phyloP scores from a whole-genome alignment of 2,329 filamentous ascomycete genomes.

The Claviceps sp. region DNA sequence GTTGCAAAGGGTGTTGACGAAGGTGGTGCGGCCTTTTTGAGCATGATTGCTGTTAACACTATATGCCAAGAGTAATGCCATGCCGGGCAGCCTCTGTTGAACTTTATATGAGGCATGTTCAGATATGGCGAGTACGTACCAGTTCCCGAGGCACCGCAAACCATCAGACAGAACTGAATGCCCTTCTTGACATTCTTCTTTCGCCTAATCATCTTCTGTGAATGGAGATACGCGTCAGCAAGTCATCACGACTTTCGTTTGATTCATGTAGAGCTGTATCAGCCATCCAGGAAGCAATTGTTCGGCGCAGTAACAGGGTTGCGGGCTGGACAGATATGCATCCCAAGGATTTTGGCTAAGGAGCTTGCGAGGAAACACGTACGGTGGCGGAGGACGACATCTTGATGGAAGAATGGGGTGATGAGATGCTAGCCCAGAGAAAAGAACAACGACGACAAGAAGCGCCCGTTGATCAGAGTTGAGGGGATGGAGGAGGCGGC shows the following conservation, averaged over 20 bases:
- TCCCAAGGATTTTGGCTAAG: conserved; percentile 1
- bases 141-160: conserved; percentile 96
- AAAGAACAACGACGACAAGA: conserved; percentile 8
- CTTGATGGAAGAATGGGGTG: conserved; percentile 6
- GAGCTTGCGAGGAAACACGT: conserved; percentile 5
- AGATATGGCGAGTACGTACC: conserved; percentile 42
- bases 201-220: conserved; percentile 84
- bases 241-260: neutral
- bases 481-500: conserved; percentile 4
- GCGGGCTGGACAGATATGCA: neutral
- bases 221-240: conserved; percentile 16
- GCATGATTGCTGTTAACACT: neutral
- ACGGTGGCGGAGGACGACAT: conserved; percentile 14
- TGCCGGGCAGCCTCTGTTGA: neutral
- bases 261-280: neutral
- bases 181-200: conserved; percentile 99
- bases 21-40: conserved; percentile 75
- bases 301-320: neutral
- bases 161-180: conserved; percentile 99
- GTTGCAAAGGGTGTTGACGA: conserved; percentile 98
- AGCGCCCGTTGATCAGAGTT: conserved; percentile 5
- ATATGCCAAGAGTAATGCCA: neutral
- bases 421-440: conserved; percentile 6
- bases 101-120: neutral
- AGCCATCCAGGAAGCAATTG: conserved; percentile 5